These are phyloP conservation scores for Lathyrus sativus DNA, from an alignment of 306 rosid species.

Conservation along the genomic window DNA sequence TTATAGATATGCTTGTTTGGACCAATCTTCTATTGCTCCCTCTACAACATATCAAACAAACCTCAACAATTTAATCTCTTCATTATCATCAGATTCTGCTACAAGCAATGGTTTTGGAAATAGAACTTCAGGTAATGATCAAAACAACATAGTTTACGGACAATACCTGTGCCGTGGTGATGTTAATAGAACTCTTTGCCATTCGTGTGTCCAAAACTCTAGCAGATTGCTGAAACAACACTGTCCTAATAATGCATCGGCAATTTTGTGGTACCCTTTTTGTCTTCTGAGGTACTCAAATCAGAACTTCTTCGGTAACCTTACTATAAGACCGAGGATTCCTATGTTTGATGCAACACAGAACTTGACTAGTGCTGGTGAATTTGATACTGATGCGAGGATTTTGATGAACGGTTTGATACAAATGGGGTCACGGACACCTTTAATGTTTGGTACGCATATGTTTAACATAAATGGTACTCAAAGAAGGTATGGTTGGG, in stretches of 20 bases:
- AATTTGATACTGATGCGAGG: constrained; percentile 48
- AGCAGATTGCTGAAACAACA: constrained; percentile 43
- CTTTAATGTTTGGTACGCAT: constrained; percentile 49
- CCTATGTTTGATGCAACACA: constrained; percentile 50
- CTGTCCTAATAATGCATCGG: constrained; percentile 46
- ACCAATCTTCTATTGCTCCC: constrained; percentile 36
- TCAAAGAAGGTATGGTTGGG: constrained; percentile 54
- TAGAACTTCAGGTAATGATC: constrained; percentile 32
- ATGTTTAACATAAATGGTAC: constrained; percentile 55
- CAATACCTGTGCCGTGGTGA: constrained; percentile 50
- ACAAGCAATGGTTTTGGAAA: constrained; percentile 46
- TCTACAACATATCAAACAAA: constrained; percentile 43
- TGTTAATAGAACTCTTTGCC: constrained; percentile 40
- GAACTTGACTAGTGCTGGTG: constrained; percentile 45
- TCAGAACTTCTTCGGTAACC: constrained; percentile 39
- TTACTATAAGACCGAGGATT: constrained; percentile 38
- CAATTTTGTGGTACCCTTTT: constrained; percentile 48
- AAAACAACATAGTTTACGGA: constrained; percentile 38
- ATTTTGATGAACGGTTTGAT: constrained; percentile 51
- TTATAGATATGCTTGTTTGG: constrained; percentile 50
- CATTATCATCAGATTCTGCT: constrained; percentile 43
- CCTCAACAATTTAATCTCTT: constrained; percentile 38
- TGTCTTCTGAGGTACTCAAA: constrained; percentile 51
- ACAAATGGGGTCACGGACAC: constrained; percentile 35
- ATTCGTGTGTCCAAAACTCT: constrained; percentile 45